Conservation (phyloP, 139 green algal species). For the Desmodesmus armatus region DNA sequence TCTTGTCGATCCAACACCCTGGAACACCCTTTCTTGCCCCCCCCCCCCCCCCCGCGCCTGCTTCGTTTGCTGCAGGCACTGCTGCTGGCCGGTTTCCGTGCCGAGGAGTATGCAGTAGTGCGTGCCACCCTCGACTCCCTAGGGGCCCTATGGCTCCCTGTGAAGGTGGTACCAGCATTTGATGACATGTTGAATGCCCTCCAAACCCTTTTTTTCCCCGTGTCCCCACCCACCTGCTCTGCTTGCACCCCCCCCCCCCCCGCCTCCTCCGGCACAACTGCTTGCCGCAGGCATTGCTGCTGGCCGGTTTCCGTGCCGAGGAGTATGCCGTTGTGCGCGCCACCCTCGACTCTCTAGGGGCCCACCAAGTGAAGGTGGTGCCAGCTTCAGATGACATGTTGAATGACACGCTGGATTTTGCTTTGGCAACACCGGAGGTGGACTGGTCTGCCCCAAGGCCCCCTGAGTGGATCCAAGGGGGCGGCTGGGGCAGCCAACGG, state of each 20-base stretch:
- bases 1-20: too few relatives aligned
- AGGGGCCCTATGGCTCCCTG: slow-evolving; percentile 37
- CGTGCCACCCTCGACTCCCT: slow-evolving; percentile 57
- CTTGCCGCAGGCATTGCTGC: slow-evolving; percentile 60
- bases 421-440: slow-evolving; percentile 45
- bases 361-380: slow-evolving; percentile 53
- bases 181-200: slow-evolving; percentile 54
- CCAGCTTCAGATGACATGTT: slow-evolving; percentile 52
- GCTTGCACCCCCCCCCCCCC: too few relatives aligned
- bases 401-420: slow-evolving; percentile 25
- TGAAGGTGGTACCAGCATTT: slow-evolving; percentile 55
- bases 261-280: background rate
- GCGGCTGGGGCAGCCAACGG: slow-evolving; percentile 68
- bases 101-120: slow-evolving; percentile 63
- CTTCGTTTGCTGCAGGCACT: slow-evolving; percentile 54
- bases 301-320: slow-evolving; percentile 67
- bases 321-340: slow-evolving; percentile 63
- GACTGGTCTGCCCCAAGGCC: slow-evolving; percentile 57
- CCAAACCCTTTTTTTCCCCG: background rate
- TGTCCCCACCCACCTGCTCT: background rate
- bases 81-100: slow-evolving; percentile 66
- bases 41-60: too few relatives aligned
- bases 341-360: slow-evolving; percentile 56
- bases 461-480: slow-evolving; percentile 43
- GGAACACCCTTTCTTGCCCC: too few relatives aligned